These are phyloP conservation scores for Colletotrichum karsti DNA, from an alignment of 2,329 filamentous ascomycete species.

Conservation along the genomic window DNA sequence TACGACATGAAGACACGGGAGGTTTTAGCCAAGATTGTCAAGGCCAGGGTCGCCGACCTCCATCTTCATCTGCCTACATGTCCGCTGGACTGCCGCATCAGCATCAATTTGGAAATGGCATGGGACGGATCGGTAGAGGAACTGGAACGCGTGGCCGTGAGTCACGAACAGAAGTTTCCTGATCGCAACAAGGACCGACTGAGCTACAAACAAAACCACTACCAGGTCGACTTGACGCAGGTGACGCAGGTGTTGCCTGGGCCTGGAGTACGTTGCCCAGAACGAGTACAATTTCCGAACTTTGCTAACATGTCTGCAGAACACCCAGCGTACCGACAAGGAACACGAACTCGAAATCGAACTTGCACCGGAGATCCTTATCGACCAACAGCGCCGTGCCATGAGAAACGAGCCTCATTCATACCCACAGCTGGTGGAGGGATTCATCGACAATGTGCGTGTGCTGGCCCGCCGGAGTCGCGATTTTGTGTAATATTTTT, in stretches of 20 bases:
- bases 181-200: constrained; percentile 89
- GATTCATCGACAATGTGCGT: constrained; percentile 78
- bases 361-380: constrained; percentile 68
- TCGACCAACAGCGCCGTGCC: constrained; percentile 71
- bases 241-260: constrained; percentile 65
- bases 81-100: constrained; percentile 90
- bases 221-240: constrained; percentile 93
- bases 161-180: constrained; percentile 49
- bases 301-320: constrained; percentile 37
- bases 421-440: constrained; percentile 75
- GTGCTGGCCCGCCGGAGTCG: constrained; percentile 59
- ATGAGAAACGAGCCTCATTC: constrained; percentile 61
- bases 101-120: constrained; percentile 92
- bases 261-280: constrained; percentile 44
- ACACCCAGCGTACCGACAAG: constrained; percentile 58
- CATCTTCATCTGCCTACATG: constrained; percentile 82
- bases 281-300: constrained; percentile 2
- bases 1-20: constrained; percentile 76
- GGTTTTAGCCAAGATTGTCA: constrained; percentile 86
- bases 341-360: constrained; percentile 87
- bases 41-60: constrained; percentile 87
- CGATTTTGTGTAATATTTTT: constrained; percentile 37
- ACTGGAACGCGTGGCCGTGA: constrained; percentile 50
- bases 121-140: constrained; percentile 76
- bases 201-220: constrained; percentile 87